Base-by-base conservation (phyloP, 2,329 filamentous ascomycete species). In the Tolypocladium sp. region DNA sequence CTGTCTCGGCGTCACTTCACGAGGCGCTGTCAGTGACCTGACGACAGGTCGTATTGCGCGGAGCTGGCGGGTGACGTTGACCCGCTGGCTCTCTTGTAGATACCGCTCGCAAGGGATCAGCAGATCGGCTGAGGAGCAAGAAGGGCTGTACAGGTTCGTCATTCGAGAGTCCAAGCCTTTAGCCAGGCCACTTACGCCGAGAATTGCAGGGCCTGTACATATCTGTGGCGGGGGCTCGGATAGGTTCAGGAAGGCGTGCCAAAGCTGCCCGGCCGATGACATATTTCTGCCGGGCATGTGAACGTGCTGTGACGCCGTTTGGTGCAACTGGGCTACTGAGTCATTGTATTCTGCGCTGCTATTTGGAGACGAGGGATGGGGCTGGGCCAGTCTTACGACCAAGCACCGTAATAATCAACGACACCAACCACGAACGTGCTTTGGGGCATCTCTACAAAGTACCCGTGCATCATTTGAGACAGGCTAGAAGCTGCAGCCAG, bases 1-100 rank as follows among this genome's bases (percentile, higher is more conserved):
- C 71, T 15, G 67, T 75, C 13, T 62, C 64, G 10, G 58, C 65
- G 17, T 72, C 73, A 55, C 68, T 77, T 30, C 67, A 69, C 22
- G 76, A 80, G 60, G 72, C 73, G 4, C 63, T 73, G 6, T 41
- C 42, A 44, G 22, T 25, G 13, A 37, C 41, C 27, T 58, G 38
- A 58, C 1, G 40, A 4, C 8, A 38, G 22, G 2, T 9, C 7
- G 46, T 25, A 35, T 22, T 41, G 25, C 25, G 27, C 33, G 49
- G 9, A 30, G 20, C 20, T 22, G 49, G 49, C 30, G 5, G 46
- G 17, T n/a, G 30, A 15, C 49, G 30, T 7, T 37, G 20, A n/a
- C 30, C 10, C 20, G 30, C 12, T 22, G 20, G 20, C 27, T 22
- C 30, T 7, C 30, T 22, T 15, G 5, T n/a, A 17, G 22, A 22